phyloP scores from a whole-genome alignment of 1,284 basidiomycete genomes.

The Polyporus tsugae region DNA sequence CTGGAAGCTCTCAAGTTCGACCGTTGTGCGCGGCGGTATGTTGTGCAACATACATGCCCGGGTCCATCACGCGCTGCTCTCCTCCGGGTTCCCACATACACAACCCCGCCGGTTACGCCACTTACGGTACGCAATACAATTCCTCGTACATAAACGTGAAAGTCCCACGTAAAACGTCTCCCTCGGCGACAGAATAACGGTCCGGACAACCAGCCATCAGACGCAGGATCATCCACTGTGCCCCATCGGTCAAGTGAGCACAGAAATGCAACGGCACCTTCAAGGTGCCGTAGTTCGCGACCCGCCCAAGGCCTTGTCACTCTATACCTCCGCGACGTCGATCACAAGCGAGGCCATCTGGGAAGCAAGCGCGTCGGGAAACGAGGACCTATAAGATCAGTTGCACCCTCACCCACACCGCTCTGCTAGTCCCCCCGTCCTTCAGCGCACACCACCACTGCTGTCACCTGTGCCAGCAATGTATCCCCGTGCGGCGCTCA shows the following conservation, averaged over 20 bases:
- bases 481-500: constrained; percentile 25
- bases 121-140: too few species aligned
- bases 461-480: constrained; percentile 11
- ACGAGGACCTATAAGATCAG: constrained; percentile 1
- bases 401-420: background rate
- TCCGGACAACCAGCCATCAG: constrained; percentile 14
- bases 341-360: background rate
- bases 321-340: background rate
- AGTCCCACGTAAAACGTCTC: background rate
- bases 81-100: too few species aligned
- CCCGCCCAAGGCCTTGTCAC: background rate
- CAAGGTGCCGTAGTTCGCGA: background rate
- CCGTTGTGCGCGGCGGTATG: too few species aligned
- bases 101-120: too few species aligned
- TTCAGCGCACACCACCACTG: background rate
- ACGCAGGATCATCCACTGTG: constrained; percentile 12
- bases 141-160: background rate
- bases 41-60: too few species aligned
- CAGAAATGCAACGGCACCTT: background rate
- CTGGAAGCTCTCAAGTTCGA: too few species aligned
- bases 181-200: background rate
- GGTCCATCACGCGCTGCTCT: too few species aligned
- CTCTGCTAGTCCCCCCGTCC: background rate
- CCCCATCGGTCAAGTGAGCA: constrained; percentile 27
- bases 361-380: background rate